Evolutionary conservation across 176 grass and related monocot genomes (phyloP).

Genomic region (Bromus sterilis): DNA sequence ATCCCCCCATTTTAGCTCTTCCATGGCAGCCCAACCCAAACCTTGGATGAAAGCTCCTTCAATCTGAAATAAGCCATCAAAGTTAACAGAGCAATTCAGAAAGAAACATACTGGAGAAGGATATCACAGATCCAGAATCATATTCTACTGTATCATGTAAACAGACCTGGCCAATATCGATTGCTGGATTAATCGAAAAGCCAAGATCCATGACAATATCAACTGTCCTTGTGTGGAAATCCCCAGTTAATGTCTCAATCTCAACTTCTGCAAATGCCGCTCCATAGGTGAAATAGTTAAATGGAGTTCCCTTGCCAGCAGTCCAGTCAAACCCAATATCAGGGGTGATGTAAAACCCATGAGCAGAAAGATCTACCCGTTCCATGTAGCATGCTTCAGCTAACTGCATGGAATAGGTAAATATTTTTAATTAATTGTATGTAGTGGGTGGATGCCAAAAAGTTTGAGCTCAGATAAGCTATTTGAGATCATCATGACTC

Average conservation of each 20-base stretch:
- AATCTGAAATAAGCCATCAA: conserved; percentile 49
- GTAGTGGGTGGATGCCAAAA: neutral
- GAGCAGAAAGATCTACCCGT: conserved; percentile 76
- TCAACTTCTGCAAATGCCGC: conserved; percentile 98
- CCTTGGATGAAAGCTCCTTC: conserved; percentile 98
- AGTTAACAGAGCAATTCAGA: conserved; percentile 21
- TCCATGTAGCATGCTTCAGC: conserved; percentile 60
- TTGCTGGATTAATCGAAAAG: conserved; percentile 90
- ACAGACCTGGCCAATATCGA: conserved; percentile 86
- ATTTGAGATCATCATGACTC: neutral
- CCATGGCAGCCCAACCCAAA: conserved; percentile 83
- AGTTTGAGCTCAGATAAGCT: neutral
- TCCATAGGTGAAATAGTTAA: conserved; percentile 78
- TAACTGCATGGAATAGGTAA: conserved; percentile 33
- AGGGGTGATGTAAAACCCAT: conserved; percentile 81
- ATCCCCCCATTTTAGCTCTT: conserved; percentile 99
- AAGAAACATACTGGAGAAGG: neutral
- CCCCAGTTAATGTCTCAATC: conserved; percentile 89
- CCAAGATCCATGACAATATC: conserved; percentile 92
- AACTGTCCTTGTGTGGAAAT: conserved; percentile 72
- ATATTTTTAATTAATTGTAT: neutral
- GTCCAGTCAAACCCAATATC: conserved; percentile 62
- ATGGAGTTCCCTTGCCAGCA: conserved; percentile 66
- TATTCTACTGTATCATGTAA: neutral
- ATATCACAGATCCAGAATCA: neutral